Evolutionary conservation across 2,329 filamentous ascomycete genomes (phyloP).

Genomic region (Pyrenophora graminea): DNA sequence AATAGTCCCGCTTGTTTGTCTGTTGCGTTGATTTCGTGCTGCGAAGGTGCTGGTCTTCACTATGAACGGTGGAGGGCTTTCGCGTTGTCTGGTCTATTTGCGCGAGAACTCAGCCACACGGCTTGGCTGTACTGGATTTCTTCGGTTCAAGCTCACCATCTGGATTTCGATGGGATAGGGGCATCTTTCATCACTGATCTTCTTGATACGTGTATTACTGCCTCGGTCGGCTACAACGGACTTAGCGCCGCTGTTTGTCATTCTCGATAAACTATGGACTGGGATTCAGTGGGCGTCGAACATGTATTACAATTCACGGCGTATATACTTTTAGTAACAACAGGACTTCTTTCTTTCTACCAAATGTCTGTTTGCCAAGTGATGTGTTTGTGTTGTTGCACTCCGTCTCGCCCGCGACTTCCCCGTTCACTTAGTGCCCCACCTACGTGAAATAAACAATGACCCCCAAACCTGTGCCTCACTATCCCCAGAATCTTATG

Average conservation of each 20-base stretch:
- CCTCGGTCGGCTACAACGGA: slow-evolving; percentile 10
- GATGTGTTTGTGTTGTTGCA: too few species aligned
- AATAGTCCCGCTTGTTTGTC: slow-evolving; percentile 2
- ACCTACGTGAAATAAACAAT: too few species aligned
- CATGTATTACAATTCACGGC: background rate
- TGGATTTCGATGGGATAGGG: slow-evolving; percentile 12
- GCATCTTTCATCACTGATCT: slow-evolving; percentile 5
- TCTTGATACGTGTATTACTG: slow-evolving; percentile 24
- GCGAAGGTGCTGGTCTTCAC: slow-evolving; percentile 4
- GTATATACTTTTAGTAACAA: slow-evolving; percentile 6
- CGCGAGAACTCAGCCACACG: slow-evolving; percentile 19
- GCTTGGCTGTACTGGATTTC: slow-evolving; percentile 22
- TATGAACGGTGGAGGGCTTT: background rate
- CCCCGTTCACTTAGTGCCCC: too few species aligned
- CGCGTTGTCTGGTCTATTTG: slow-evolving; percentile 6
- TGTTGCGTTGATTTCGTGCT: slow-evolving; percentile 7
- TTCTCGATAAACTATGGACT: background rate
- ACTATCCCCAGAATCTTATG: too few species aligned
- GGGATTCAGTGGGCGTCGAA: background rate
- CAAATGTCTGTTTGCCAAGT: too few species aligned
- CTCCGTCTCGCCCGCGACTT: too few species aligned
- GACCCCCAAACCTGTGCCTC: too few species aligned
- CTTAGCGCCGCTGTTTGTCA: slow-evolving; percentile 6
- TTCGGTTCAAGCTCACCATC: slow-evolving; percentile 7
- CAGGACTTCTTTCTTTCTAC: too few species aligned